These are phyloP conservation scores for Penicilliopsis zonata DNA, from an alignment of 495 filamentous ascomycete species.

Conservation along the genomic window DNA sequence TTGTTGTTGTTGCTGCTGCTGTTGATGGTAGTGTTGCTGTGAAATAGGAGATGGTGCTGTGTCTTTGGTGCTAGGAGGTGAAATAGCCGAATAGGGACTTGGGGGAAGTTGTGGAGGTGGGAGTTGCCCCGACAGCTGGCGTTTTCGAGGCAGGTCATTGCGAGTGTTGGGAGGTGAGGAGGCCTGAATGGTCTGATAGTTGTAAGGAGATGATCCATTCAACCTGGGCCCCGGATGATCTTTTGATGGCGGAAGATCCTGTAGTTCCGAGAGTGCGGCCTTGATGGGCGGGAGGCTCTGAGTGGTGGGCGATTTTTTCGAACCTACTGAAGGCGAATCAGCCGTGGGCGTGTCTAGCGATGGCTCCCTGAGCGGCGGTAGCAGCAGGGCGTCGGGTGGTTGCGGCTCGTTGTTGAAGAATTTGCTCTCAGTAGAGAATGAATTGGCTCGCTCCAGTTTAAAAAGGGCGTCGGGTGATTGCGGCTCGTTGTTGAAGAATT, in stretches of 20 bases:
- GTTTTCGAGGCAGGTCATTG: constrained; percentile 23
- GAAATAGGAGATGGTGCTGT: constrained; percentile 24
- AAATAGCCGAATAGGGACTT: constrained; percentile 28
- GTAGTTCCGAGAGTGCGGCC: too few species aligned
- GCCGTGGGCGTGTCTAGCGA: too few species aligned
- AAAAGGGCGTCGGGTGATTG: not conserved
- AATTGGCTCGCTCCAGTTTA: not conserved
- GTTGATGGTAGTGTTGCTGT: constrained; percentile 21
- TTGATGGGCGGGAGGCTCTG: too few species aligned
- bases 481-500: not conserved
- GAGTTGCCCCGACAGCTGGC: constrained; percentile 13
- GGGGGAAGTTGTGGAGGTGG: constrained; percentile 18
- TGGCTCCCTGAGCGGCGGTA: too few species aligned
- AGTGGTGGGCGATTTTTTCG: too few species aligned
- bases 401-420: not conserved
- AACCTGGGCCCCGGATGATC: constrained; percentile 8
- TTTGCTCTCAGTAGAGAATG: too few species aligned
- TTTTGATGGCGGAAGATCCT: constrained; percentile 11
- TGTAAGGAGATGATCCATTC: constrained; percentile 12
- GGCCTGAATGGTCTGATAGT: constrained; percentile 12
- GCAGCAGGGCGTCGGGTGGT: not conserved
- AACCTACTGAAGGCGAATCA: too few species aligned
- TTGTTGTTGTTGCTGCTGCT: too few species aligned
- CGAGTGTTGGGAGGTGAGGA: constrained; percentile 18
- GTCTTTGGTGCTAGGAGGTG: constrained; percentile 28